Percentiles rank a stretch among this genome's conserved stretches.
Conservation (phyloP, 2,329 filamentous ascomycete species). For the Ophiostoma sp. region DNA sequence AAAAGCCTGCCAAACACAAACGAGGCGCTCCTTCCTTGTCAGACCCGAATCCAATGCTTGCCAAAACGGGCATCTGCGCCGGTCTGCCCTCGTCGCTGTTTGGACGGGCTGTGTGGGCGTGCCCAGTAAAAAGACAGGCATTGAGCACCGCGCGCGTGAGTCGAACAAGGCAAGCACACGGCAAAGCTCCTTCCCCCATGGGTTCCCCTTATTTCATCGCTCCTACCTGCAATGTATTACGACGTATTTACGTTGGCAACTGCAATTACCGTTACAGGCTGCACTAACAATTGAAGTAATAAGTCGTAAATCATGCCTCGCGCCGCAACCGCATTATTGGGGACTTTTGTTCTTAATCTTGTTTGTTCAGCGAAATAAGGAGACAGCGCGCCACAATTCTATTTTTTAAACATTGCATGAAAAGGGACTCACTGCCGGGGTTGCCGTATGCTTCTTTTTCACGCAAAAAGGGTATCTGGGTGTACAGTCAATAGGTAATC, state of each 20-base stretch:
- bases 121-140: background rate
- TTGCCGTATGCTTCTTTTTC: background rate
- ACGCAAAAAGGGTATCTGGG: background rate
- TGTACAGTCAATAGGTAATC: background rate
- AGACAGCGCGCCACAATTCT: background rate
- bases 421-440: background rate
- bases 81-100: background rate
- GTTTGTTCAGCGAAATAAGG: background rate
- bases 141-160: background rate
- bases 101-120: background rate
- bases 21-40: conserved; percentile 2
- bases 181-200: background rate
- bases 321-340: background rate
- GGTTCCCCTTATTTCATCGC: background rate
- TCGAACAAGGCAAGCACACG: background rate
- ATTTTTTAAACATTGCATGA: background rate
- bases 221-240: background rate
- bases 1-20: conserved; percentile 4
- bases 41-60: conserved; percentile 11
- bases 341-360: no score
- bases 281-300: background rate
- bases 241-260: background rate
- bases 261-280: background rate
- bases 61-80: conserved; percentile 19
- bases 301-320: background rate